Conservation (phyloP, 495 filamentous ascomycete species). For the Talaromyces liani region DNA sequence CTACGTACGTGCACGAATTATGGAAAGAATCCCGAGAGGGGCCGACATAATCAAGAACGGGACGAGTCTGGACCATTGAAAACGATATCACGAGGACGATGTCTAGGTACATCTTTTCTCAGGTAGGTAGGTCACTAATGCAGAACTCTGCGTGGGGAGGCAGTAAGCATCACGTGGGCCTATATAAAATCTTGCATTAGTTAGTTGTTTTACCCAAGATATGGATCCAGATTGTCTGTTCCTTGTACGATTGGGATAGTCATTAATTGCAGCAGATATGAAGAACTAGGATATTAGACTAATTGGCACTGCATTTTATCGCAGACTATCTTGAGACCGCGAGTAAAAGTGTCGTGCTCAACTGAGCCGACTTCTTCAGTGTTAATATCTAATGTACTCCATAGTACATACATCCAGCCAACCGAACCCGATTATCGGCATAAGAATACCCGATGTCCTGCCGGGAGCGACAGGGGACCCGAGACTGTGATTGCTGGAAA, state of each 20-base stretch:
- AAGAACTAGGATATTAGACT: not conserved
- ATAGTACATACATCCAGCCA: not conserved
- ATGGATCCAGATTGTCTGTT: too few relatives aligned
- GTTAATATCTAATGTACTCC: not conserved
- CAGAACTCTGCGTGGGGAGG: not conserved
- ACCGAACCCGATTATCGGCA: not conserved
- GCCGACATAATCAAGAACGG: not conserved
- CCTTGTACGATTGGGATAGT: not conserved
- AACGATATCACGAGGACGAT: not conserved
- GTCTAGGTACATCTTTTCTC: not conserved
- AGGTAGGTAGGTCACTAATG: not conserved
- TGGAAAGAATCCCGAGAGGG: not conserved
- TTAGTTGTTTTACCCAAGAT: not conserved
- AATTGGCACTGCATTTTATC: not conserved
- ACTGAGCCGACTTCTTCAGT: not conserved
- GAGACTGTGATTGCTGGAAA: conserved; percentile 11
- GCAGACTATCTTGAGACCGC: not conserved
- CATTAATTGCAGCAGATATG: not conserved
- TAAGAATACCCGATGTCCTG: not conserved
- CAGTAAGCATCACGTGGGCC: not conserved
- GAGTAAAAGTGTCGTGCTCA: not conserved
- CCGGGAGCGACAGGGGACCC: not conserved
- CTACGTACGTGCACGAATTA: too few relatives aligned
- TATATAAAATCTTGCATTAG: not conserved
- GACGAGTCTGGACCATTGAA: not conserved